These are phyloP conservation scores for Saccharomycopsis schoenii DNA, from an alignment of 805 yeast genomes.

Conservation along the genomic window DNA sequence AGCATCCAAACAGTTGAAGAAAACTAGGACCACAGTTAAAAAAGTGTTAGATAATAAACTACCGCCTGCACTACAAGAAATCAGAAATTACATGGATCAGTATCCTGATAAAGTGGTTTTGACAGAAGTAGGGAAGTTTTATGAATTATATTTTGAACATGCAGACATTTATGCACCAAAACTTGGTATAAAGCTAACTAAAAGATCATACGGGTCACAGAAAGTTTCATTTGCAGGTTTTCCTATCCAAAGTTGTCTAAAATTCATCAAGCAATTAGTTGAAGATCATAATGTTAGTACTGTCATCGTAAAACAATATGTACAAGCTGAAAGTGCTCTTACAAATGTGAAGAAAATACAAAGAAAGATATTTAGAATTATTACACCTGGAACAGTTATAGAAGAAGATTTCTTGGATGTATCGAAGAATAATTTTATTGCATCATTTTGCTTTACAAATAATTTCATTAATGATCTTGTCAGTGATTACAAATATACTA, in stretches of 20 bases:
- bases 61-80: slow-evolving; percentile 16
- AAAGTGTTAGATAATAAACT: background rate
- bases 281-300: slow-evolving; percentile 62
- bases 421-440: slow-evolving; percentile 58
- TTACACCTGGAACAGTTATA: slow-evolving; percentile 88
- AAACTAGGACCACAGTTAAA: background rate
- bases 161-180: slow-evolving; percentile 65
- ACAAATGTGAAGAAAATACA: slow-evolving; percentile 32
- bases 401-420: slow-evolving; percentile 78
- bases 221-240: slow-evolving; percentile 84
- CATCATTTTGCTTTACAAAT: slow-evolving; percentile 54
- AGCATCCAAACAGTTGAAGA: background rate
- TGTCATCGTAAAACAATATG: slow-evolving; percentile 68
- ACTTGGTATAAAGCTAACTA: slow-evolving; percentile 64
- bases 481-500: slow-evolving; percentile 42
- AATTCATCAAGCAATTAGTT: slow-evolving; percentile 66
- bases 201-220: slow-evolving; percentile 33
- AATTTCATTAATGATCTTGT: slow-evolving; percentile 31
- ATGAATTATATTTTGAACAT: slow-evolving; percentile 82
- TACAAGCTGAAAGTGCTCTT: background rate
- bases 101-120: slow-evolving; percentile 48
- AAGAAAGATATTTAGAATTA: slow-evolving; percentile 66
- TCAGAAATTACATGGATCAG: slow-evolving; percentile 33
- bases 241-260: slow-evolving; percentile 60
- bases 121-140: slow-evolving; percentile 81